These are phyloP conservation scores for Ceratocystis cubensis DNA, from an alignment of 2,329 filamentous ascomycete species.

Conservation along the genomic window DNA sequence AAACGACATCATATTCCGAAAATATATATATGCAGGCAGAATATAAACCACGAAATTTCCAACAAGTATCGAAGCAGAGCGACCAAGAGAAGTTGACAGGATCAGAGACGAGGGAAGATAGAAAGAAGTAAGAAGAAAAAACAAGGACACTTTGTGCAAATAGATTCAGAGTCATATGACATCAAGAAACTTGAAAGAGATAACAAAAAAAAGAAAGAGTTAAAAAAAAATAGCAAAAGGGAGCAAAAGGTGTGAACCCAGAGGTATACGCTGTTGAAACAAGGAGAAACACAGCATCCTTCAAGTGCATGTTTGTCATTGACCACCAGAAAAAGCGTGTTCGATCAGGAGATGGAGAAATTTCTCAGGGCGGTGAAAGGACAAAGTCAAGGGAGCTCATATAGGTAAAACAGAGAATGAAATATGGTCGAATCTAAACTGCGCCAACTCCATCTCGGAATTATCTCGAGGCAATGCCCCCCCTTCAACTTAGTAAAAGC, in stretches of 20 bases:
- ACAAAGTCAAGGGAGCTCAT: not conserved
- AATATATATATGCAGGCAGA: constrained; percentile 19
- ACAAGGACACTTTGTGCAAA: constrained; percentile 10
- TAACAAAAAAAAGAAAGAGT: not conserved
- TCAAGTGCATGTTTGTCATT: not conserved
- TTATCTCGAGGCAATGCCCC: not conserved
- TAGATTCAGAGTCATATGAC: constrained; percentile 17
- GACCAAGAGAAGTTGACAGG: constrained; percentile 1
- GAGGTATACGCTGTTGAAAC: constrained; percentile 1
- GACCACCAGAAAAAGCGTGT: not conserved
- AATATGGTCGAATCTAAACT: not conserved
- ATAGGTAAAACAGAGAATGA: too few species aligned
- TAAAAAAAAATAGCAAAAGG: constrained; percentile 15
- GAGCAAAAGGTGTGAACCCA: not conserved
- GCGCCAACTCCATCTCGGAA: not conserved
- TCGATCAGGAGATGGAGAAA: not conserved
- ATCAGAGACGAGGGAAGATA: constrained; percentile 1
- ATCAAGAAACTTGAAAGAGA: constrained; percentile 6
- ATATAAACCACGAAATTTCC: constrained; percentile 19
- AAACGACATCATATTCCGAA: constrained; percentile 18
- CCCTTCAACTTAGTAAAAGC: constrained; percentile 28
- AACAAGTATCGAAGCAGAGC: constrained; percentile 19
- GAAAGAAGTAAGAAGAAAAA: constrained; percentile 2
- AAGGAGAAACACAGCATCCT: not conserved
- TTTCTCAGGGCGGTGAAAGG: not conserved